Conservation (phyloP, 768 basidiomycete genomes). For the Basidioascus undulatus region DNA sequence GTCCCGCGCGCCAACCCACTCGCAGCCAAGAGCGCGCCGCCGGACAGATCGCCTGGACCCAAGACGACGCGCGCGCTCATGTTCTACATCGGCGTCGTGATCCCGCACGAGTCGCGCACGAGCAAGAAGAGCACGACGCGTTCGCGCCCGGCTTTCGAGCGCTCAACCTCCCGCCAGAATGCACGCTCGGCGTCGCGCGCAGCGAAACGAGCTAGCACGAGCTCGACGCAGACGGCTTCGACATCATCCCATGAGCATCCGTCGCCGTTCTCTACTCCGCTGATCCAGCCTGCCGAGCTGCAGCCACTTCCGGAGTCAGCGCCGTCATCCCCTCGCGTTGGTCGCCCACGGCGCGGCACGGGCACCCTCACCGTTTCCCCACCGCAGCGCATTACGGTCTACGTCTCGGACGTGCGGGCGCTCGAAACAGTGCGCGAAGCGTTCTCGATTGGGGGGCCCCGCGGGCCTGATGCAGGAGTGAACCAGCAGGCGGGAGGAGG, state of each 20-base stretch:
- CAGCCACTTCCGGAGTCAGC: not conserved
- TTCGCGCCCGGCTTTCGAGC: slow-evolving; percentile 5
- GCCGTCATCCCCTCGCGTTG: not conserved
- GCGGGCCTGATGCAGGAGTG: too few relatives aligned
- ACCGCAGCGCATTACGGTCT: slow-evolving; percentile 3
- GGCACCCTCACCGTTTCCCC: not conserved
- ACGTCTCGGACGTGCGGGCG: slow-evolving; percentile 9
- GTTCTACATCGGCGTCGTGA: too few relatives aligned
- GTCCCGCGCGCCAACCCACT: not conserved
- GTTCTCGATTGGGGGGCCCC: too few relatives aligned
- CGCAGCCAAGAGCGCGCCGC: too few relatives aligned
- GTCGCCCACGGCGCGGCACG: not conserved
- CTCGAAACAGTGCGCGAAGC: slow-evolving; percentile 6
- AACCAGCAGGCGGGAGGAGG: too few relatives aligned
- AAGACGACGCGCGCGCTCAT: too few relatives aligned
- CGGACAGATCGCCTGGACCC: too few relatives aligned
- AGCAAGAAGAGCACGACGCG: not conserved
- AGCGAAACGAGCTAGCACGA: not conserved
- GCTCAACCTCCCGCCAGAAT: not conserved
- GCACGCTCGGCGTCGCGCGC: not conserved
- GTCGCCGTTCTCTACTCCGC: too few relatives aligned
- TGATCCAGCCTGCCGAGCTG: not conserved
- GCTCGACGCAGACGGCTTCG: not conserved
- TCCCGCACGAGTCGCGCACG: too few relatives aligned
- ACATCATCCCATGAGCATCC: too few relatives aligned